Evolutionary conservation across 73 alveolate genomes (phyloP).

Genomic region (Paramecium octaurelia): DNA sequence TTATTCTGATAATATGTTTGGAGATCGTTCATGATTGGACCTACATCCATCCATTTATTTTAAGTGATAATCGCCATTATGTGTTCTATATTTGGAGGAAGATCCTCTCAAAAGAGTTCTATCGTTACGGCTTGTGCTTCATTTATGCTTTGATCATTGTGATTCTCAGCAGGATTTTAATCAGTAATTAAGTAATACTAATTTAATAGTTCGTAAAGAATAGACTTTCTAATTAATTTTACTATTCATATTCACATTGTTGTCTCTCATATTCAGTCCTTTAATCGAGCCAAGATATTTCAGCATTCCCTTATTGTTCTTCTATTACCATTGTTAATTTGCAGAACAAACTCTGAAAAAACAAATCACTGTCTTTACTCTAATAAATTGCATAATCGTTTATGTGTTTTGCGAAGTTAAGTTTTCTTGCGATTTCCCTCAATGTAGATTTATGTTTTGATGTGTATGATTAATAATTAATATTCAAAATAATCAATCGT

Average conservation of each 20-base stretch:
- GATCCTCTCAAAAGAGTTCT: conserved; percentile 11
- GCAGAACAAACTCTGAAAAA: background rate
- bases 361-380: background rate
- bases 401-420: background rate
- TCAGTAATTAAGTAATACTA: background rate
- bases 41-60: conserved; percentile 61
- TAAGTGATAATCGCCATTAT: conserved; percentile 66
- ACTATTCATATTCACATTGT: background rate
- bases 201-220: background rate
- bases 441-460: conserved; percentile 51
- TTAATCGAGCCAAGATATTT: conserved; percentile 54
- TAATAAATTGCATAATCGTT: background rate
- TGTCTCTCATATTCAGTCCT: conserved; percentile 1
- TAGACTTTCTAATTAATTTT: background rate
- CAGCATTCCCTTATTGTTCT: background rate
- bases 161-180: background rate
- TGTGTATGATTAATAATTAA: background rate
- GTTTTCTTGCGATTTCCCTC: background rate
- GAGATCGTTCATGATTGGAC: background rate
- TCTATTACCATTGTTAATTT: background rate
- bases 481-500: background rate
- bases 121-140: background rate
- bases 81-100: conserved; percentile 67
- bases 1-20: background rate
- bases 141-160: background rate